Evolutionary conservation across 495 filamentous ascomycete genomes (phyloP).

Genomic region (Lasiosphaeriaceae sp.): DNA sequence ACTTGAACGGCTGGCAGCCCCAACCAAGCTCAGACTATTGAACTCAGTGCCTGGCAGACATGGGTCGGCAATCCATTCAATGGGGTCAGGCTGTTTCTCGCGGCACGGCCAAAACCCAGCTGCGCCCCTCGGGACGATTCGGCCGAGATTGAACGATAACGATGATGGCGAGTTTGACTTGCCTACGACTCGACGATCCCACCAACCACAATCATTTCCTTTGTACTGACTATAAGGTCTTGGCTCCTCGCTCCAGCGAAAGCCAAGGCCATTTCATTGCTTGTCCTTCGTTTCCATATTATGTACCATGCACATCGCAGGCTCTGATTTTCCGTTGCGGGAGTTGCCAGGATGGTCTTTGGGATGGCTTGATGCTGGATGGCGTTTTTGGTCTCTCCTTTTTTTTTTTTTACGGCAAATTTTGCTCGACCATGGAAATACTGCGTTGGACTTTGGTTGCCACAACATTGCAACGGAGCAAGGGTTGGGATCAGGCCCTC

Average conservation of each 20-base stretch:
- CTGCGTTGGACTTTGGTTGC: neutral
- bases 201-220: neutral
- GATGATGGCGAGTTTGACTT: neutral
- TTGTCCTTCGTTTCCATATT: neutral
- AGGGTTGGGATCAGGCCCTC: neutral
- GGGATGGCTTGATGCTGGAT: neutral
- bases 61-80: neutral
- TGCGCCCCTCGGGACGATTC: neutral
- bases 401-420: neutral
- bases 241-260: neutral
- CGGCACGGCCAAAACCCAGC: neutral
- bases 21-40: slow-evolving; percentile 27
- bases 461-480: neutral
- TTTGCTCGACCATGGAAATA: neutral
- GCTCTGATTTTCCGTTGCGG: neutral
- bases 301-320: slow-evolving; percentile 9
- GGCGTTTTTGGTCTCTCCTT: too few species aligned
- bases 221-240: neutral
- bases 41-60: neutral
- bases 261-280: neutral
- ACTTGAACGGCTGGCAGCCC: slow-evolving; percentile 80
- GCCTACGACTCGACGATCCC: neutral
- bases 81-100: neutral
- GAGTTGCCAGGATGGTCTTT: neutral
- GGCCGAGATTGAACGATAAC: neutral